Evolutionary conservation across 192 early-diverging fungal species (phyloP).

Genomic region (Martensiomyces pterosporus): DNA sequence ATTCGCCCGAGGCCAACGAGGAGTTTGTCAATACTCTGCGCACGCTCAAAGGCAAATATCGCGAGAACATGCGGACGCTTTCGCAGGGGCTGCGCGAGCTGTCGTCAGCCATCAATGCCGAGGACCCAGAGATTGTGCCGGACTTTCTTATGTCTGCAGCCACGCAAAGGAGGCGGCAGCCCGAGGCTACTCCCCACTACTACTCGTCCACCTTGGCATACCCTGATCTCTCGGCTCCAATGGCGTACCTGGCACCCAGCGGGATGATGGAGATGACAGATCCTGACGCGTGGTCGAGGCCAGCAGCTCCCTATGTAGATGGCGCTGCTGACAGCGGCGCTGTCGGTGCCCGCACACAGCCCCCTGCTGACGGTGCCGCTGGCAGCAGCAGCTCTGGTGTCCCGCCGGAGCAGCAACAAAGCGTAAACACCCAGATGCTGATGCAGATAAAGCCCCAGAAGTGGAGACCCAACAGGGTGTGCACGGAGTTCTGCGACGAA

Average conservation of each 20-base stretch:
- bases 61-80: slow-evolving; percentile 34
- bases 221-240: slow-evolving; percentile 34
- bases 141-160: slow-evolving; percentile 17
- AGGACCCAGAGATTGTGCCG: slow-evolving; percentile 29
- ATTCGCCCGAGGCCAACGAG: slow-evolving; percentile 29
- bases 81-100: slow-evolving; percentile 42
- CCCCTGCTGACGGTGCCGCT: neutral
- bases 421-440: neutral
- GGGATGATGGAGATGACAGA: slow-evolving; percentile 51
- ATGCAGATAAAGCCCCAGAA: slow-evolving; percentile 24
- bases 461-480: slow-evolving; percentile 38
- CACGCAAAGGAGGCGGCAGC: neutral
- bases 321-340: too few species aligned
- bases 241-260: slow-evolving; percentile 44
- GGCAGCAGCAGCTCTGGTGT: neutral
- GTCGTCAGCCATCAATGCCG: slow-evolving; percentile 38
- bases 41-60: slow-evolving; percentile 28
- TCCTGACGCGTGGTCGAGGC: slow-evolving; percentile 24
- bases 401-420: slow-evolving; percentile 12
- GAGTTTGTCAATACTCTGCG: slow-evolving; percentile 43
- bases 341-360: too few species aligned
- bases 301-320: too few species aligned
- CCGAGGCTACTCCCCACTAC: slow-evolving; percentile 11
- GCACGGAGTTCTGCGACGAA: slow-evolving; percentile 40
- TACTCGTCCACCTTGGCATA: slow-evolving; percentile 39